These are phyloP conservation scores for Amanita molliuscula DNA, from an alignment of 768 basidiomycete species.

Conservation along the genomic window DNA sequence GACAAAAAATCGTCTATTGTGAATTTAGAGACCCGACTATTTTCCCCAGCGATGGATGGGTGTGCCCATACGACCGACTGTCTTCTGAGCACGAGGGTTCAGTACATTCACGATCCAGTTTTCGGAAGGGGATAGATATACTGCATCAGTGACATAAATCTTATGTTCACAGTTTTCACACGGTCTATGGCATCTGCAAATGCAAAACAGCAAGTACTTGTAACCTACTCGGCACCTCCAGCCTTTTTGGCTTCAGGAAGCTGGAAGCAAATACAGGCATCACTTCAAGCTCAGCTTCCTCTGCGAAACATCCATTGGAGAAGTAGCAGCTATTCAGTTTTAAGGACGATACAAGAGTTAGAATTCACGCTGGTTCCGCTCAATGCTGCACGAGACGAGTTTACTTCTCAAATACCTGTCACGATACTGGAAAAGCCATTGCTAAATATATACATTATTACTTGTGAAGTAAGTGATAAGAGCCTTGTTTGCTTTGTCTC, in stretches of 20 bases:
- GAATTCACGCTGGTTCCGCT: slow-evolving; percentile 63
- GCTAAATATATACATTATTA: slow-evolving; percentile 76
- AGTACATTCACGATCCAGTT: too few relatives aligned
- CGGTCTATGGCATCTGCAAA: slow-evolving; percentile 15
- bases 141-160: not conserved
- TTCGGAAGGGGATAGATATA: slow-evolving; percentile 28
- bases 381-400: slow-evolving; percentile 61
- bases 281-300: slow-evolving; percentile 66
- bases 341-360: slow-evolving; percentile 87
- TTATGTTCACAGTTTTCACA: slow-evolving; percentile 13
- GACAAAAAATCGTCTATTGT: too few relatives aligned
- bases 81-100: too few relatives aligned
- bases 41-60: slow-evolving; percentile 17
- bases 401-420: slow-evolving; percentile 62
- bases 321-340: slow-evolving; percentile 51
- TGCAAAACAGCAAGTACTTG: slow-evolving; percentile 39
- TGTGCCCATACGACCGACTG: too few relatives aligned
- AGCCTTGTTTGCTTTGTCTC: slow-evolving; percentile 1
- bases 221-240: slow-evolving; percentile 58
- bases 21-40: too few relatives aligned
- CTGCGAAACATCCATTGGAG: slow-evolving; percentile 93
- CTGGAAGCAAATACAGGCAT: slow-evolving; percentile 60
- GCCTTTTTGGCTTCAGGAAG: slow-evolving; percentile 58
- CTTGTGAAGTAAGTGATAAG: slow-evolving; percentile 64
- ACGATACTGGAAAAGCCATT: slow-evolving; percentile 81